A percentile compares a stretch with the other conserved stretches of the same genome.
These are phyloP conservation scores for Penicillium expansum DNA, from an alignment of 2,329 filamentous ascomycete species.

Conservation along the genomic window DNA sequence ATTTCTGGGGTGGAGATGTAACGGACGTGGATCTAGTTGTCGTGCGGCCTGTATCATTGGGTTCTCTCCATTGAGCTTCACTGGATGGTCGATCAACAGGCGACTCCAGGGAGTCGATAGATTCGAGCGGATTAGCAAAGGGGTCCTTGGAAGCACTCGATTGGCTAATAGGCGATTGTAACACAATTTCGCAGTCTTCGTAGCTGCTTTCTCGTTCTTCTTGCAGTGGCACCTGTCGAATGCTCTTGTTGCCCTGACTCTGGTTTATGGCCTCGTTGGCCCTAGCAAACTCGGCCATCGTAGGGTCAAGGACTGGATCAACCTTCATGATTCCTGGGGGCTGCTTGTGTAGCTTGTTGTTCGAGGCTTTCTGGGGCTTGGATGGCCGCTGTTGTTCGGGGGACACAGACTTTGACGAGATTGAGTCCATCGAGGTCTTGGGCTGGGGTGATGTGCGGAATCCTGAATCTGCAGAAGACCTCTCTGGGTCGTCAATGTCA, in stretches of 20 bases:
- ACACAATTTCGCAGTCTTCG: conserved; percentile 21
- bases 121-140: conserved; percentile 19
- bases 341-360: conserved; percentile 68
- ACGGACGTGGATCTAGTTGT: conserved; percentile 29
- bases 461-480: conserved; percentile 59
- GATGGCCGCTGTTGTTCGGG: conserved; percentile 21
- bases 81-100: conserved; percentile 25
- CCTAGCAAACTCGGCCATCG: conserved; percentile 22
- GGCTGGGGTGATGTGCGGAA: conserved; percentile 44
- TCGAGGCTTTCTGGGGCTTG: conserved; percentile 55
- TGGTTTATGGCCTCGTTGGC: conserved; percentile 21
- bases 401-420: conserved; percentile 35
- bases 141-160: conserved; percentile 27
- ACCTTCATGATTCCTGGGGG: conserved; percentile 50
- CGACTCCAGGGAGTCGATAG: conserved; percentile 18
- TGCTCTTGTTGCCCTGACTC: conserved; percentile 25
- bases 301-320: conserved; percentile 36
- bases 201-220: conserved; percentile 25
- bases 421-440: conserved; percentile 46
- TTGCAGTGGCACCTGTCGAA: conserved; percentile 37
- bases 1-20: conserved; percentile 32
- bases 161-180: conserved; percentile 22
- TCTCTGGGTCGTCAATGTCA: conserved; percentile 52
- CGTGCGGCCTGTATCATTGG: conserved; percentile 14
- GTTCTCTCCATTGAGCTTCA: conserved; percentile 20